Evolutionary conservation across 2,329 filamentous ascomycete species (phyloP).

Genomic region (Torrubiellomyces zombiae): DNA sequence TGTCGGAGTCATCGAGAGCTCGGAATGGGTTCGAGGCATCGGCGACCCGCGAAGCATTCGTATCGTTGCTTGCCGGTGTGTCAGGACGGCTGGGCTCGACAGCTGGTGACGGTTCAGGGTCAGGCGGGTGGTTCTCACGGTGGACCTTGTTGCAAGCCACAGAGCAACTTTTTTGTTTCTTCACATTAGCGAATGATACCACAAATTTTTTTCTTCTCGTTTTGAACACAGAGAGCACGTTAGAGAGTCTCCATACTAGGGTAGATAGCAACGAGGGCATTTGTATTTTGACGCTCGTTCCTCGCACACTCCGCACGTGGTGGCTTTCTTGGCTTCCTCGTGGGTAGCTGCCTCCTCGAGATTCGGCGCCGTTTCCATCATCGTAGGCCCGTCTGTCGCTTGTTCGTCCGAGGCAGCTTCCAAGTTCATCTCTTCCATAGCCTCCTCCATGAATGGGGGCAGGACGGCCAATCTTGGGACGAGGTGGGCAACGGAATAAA

Average conservation of each 20-base stretch:
- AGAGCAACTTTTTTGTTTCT: slow-evolving; percentile 32
- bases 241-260: slow-evolving; percentile 31
- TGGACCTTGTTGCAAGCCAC: slow-evolving; percentile 38
- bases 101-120: slow-evolving; percentile 15
- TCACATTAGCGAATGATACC: neutral
- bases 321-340: slow-evolving; percentile 8
- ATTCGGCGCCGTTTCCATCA: too few species aligned
- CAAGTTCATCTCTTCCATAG: too few species aligned
- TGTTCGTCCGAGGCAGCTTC: too few species aligned
- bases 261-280: slow-evolving; percentile 39
- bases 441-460: too few species aligned
- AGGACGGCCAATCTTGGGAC: too few species aligned
- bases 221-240: slow-evolving; percentile 3
- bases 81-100: slow-evolving; percentile 5
- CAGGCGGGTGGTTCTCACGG: slow-evolving; percentile 29
- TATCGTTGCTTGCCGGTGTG: slow-evolving; percentile 1
- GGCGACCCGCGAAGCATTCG: neutral
- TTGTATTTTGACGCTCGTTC: slow-evolving; percentile 40
- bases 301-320: slow-evolving; percentile 35
- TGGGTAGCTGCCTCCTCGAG: slow-evolving; percentile 12
- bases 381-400: too few species aligned
- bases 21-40: slow-evolving; percentile 28
- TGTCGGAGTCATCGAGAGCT: slow-evolving; percentile 31
- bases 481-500: too few species aligned
- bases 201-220: neutral